These are phyloP conservation scores for Perkinsus marinus DNA, from an alignment of 169 alveolate genomes.

Conservation along the genomic window DNA sequence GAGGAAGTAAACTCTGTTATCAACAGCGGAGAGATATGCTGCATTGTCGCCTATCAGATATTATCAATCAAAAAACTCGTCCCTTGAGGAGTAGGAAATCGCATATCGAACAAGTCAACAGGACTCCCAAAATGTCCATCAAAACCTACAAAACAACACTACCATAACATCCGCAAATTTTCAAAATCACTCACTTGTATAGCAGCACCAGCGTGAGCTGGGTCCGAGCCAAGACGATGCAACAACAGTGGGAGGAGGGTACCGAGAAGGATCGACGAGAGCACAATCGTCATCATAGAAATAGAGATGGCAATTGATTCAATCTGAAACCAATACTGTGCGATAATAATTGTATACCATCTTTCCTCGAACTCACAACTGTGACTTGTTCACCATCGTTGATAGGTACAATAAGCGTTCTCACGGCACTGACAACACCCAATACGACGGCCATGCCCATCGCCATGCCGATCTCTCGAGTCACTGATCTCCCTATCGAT, in stretches of 20 bases:
- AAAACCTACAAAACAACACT: no score
- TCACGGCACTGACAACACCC: background rate
- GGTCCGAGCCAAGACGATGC: background rate
- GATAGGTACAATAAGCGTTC: background rate
- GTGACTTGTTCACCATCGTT: background rate
- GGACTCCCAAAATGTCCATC: no score
- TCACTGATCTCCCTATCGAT: background rate
- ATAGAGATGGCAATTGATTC: background rate
- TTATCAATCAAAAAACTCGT: background rate
- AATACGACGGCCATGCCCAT: background rate
- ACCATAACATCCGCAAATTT: no score
- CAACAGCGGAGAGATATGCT: no score
- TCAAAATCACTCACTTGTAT: background rate
- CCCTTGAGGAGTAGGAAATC: no score
- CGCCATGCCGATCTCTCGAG: background rate
- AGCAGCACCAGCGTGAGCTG: background rate
- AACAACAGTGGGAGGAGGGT: background rate
- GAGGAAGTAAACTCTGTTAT: no score
- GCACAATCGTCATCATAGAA: background rate
- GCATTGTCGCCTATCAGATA: no score
- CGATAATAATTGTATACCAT: background rate
- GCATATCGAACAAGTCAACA: no score
- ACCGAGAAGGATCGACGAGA: background rate
- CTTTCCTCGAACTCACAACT: background rate
- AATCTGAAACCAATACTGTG: background rate